Percentiles rank a stretch among this genome's conserved stretches.
Evolutionary conservation across 192 early-diverging fungal species (phyloP).

Genomic region (Coemansia sp.): DNA sequence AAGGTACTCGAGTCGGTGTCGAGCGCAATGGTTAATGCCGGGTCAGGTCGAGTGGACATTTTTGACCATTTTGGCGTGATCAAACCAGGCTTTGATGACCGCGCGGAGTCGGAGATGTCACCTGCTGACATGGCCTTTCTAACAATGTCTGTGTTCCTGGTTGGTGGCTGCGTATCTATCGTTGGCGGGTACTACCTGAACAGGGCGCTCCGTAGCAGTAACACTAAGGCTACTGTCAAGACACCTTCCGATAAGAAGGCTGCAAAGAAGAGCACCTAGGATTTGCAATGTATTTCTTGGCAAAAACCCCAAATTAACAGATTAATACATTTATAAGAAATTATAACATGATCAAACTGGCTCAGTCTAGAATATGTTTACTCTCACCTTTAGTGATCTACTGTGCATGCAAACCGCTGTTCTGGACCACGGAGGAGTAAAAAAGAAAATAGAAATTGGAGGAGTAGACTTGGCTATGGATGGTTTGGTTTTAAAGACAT

Average conservation of each 20-base stretch:
- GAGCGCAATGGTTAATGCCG: constrained; percentile 36
- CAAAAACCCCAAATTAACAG: background rate
- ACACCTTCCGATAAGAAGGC: constrained; percentile 25
- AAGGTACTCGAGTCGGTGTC: constrained; percentile 34
- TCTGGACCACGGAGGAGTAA: no score
- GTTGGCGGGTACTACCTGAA: constrained; percentile 55
- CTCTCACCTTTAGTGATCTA: background rate
- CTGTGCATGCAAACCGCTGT: no score
- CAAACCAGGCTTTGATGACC: constrained; percentile 51
- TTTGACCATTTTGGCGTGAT: constrained; percentile 52
- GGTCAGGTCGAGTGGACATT: constrained; percentile 27
- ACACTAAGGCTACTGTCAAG: constrained; percentile 30
- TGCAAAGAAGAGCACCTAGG: constrained; percentile 10
- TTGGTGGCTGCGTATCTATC: constrained; percentile 52
- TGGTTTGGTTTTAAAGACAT: no score
- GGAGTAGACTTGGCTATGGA: no score
- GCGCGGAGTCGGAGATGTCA: constrained; percentile 53
- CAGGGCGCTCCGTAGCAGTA: constrained; percentile 44
- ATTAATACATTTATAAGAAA: background rate
- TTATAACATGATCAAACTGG: background rate
- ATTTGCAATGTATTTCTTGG: background rate
- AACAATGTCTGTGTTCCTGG: constrained; percentile 55
- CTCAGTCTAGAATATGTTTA: background rate
- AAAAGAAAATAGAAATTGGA: no score
- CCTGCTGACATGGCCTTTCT: constrained; percentile 54